These are phyloP conservation scores for Plasmodium vivax DNA, from an alignment of 169 alveolate genomes.

Conservation along the genomic window DNA sequence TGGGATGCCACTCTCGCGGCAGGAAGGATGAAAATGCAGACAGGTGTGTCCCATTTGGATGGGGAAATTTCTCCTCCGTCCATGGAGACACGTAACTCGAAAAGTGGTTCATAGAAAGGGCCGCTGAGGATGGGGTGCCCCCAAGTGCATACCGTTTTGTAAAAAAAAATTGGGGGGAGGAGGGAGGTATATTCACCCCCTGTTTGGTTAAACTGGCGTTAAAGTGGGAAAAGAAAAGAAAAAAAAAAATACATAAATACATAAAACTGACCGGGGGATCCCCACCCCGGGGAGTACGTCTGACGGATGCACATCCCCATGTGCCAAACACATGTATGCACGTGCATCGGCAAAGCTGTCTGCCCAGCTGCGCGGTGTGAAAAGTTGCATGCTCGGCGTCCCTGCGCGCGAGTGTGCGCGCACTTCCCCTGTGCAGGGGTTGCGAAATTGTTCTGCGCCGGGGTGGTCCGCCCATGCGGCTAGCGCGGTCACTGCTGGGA, in stretches of 20 bases:
- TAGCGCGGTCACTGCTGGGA: not conserved
- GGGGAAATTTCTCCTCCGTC: not conserved
- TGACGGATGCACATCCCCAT: not conserved
- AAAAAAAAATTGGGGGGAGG: not conserved
- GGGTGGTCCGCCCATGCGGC: not conserved
- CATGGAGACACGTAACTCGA: not conserved
- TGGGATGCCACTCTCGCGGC: not conserved
- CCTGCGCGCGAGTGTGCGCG: not conserved
- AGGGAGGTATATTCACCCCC: not conserved
- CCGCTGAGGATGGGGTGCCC: not conserved
- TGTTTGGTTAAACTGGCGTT: not conserved
- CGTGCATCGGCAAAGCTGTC: not conserved
- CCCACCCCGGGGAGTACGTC: not conserved
- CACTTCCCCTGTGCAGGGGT: not conserved
- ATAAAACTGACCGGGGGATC: not conserved
- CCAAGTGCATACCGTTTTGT: slow-evolving; percentile 4
- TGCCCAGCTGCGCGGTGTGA: not conserved
- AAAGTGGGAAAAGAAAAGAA: not conserved
- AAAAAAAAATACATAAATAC: not conserved
- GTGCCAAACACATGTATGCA: not conserved
- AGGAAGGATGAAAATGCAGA: not conserved
- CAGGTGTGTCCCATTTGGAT: not conserved
- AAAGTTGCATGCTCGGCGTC: not conserved
- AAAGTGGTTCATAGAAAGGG: not conserved
- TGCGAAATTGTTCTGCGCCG: not conserved